phyloP scores from a whole-genome alignment of 768 basidiomycete species.

The Leccinum uliginosum region DNA sequence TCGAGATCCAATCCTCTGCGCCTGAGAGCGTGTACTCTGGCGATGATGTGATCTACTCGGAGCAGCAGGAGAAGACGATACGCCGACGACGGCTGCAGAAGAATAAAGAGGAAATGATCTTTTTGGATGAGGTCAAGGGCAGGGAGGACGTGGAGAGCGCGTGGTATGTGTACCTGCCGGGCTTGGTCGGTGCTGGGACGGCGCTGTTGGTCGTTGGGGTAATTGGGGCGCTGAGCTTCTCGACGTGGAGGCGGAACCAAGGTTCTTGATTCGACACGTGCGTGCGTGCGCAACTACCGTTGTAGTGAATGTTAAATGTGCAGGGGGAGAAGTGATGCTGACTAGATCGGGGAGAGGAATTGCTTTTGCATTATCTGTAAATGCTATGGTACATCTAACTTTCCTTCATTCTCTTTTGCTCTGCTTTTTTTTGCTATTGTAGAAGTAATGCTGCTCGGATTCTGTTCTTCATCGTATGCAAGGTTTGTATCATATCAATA shows the following conservation, averaged over 20 bases:
- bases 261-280: slow-evolving; percentile 38
- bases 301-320: not conserved
- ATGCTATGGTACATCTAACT: slow-evolving; percentile 14
- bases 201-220: slow-evolving; percentile 75
- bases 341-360: not conserved
- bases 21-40: slow-evolving; percentile 27
- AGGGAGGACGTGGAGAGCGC: slow-evolving; percentile 60
- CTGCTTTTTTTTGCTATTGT: slow-evolving; percentile 15
- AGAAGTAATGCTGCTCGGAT: slow-evolving; percentile 5
- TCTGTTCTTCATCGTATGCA: not conserved
- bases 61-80: slow-evolving; percentile 32
- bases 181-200: slow-evolving; percentile 79
- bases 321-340: not conserved
- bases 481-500: not conserved
- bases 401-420: not conserved
- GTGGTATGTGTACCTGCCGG: slow-evolving; percentile 79
- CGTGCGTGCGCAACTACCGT: not conserved
- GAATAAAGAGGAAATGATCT: slow-evolving; percentile 55
- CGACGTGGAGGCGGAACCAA: slow-evolving; percentile 62
- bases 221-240: slow-evolving; percentile 74
- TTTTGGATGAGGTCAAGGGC: slow-evolving; percentile 40
- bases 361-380: slow-evolving; percentile 7
- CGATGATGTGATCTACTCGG: slow-evolving; percentile 25
- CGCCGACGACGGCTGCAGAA: slow-evolving; percentile 40
- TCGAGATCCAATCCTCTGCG: slow-evolving; percentile 42